Percentiles rank a stretch among this genome's conserved stretches.
Evolutionary conservation across 108 stramenopile genomes (phyloP).

Genomic region (Nitzschia sp.): DNA sequence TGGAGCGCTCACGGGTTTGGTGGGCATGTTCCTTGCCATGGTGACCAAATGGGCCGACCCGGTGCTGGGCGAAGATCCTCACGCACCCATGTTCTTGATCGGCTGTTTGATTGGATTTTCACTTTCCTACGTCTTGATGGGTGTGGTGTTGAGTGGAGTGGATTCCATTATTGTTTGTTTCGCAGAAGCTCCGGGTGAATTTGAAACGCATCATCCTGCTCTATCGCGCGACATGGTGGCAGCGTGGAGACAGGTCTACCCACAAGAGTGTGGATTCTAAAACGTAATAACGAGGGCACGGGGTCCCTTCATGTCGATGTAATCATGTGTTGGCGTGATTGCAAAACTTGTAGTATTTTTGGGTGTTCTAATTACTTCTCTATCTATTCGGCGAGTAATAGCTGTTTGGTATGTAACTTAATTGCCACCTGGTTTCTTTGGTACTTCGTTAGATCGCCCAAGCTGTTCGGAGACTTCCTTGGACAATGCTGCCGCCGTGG

Average conservation of each 20-base stretch:
- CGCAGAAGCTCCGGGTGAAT: conserved; percentile 74
- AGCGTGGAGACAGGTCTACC: conserved; percentile 74
- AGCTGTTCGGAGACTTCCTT: conserved; percentile 26
- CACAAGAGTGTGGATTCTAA: conserved; percentile 56
- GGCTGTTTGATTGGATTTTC: conserved; percentile 48
- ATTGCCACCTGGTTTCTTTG: too few relatives aligned
- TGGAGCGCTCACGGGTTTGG: conserved; percentile 58
- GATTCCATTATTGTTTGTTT: conserved; percentile 88
- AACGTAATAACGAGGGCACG: too few relatives aligned
- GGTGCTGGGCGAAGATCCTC: conserved; percentile 14
- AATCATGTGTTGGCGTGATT: too few relatives aligned
- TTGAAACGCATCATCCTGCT: conserved; percentile 16
- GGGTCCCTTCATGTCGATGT: too few relatives aligned
- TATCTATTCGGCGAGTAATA: too few relatives aligned
- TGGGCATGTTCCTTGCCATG: conserved; percentile 44
- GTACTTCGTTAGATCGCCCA: too few relatives aligned
- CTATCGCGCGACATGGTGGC: conserved; percentile 42
- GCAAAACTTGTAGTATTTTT: too few relatives aligned
- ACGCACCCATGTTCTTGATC: conserved; percentile 12
- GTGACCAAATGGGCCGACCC: conserved; percentile 20
- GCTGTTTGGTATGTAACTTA: too few relatives aligned
- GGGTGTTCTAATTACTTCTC: too few relatives aligned
- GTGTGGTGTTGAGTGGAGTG: conserved; percentile 65
- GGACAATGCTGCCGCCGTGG: conserved; percentile 25
- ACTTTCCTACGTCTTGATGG: conserved; percentile 57